Conservation (phyloP, 2,329 filamentous ascomycete species). For the Cyphellophora attinorum region DNA sequence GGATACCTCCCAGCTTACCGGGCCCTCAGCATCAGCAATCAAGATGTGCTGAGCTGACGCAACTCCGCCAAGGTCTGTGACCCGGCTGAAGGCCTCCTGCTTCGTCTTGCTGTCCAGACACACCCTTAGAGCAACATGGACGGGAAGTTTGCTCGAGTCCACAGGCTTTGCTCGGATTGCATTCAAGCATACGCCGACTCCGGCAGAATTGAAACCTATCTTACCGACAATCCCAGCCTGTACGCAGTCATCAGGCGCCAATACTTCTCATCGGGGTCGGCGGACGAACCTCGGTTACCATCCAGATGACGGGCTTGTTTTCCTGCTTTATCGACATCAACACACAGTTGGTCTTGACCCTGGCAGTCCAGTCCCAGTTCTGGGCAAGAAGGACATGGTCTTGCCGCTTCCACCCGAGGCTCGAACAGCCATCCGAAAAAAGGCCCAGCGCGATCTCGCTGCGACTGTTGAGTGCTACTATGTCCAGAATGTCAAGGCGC, state of each 20-base stretch:
- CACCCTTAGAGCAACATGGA: constrained; percentile 44
- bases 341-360: constrained; percentile 42
- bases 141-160: constrained; percentile 35
- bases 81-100: constrained; percentile 31
- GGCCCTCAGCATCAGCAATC: constrained; percentile 36
- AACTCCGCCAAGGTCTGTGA: constrained; percentile 36
- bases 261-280: no score
- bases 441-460: constrained; percentile 49
- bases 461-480: constrained; percentile 48
- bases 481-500: constrained; percentile 33
- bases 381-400: constrained; percentile 35
- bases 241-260: no score
- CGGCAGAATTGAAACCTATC: constrained; percentile 44
- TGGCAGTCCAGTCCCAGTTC: constrained; percentile 51
- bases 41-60: constrained; percentile 45
- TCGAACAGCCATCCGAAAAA: constrained; percentile 49
- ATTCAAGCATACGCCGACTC: constrained; percentile 47
- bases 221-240: constrained; percentile 45
- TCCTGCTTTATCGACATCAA: constrained; percentile 35
- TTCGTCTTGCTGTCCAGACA: constrained; percentile 37
- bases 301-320: constrained; percentile 37
- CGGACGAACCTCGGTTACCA: constrained; percentile 45
- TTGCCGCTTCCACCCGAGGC: constrained; percentile 38
- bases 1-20: constrained; percentile 40
- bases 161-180: constrained; percentile 43